Evolutionary conservation across 805 yeast genomes (phyloP), one percentile per base, ranked within the genome.

Genomic region (Suhomyces sp.): DNA sequence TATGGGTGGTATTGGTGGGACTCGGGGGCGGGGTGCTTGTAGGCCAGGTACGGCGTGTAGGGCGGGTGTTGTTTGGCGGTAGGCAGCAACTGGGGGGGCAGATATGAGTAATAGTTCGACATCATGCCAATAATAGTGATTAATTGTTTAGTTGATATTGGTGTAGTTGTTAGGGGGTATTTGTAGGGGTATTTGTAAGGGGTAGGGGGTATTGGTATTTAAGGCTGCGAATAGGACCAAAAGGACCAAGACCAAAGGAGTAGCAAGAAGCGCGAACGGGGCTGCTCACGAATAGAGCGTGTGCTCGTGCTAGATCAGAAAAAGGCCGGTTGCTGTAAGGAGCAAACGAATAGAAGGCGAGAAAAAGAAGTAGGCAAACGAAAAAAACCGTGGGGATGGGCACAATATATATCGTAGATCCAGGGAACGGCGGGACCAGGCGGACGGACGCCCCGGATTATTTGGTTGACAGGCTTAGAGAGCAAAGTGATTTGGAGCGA

Each of bases 361-460:
- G 44, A 9, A 40, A 38, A 38, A 19, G 13, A 40, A 19, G 23
- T 19, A 17, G 3, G 13, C 12, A 15, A 40, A 33, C 17, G 9
- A 33, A 33, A 33, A 33, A n/a, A 33, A 4, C 17, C 17, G 8
- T 2, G 33, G 38, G 33, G n/a, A 45, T 44, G 31, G 46, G 15
- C 24, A 26, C 10, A 12, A 45, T 45, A 27, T 45, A 45, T n/a
- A 45, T 27, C 38, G 24, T 35, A 38, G 41, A 17, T 45, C 38
- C 48, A 19, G 48, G 48, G 33, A 45, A 45, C 48, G 48, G 48
- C 48, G 48, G 48, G 22, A 45, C 9, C 48, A 17, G 19, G 26
- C 26, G 41, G 41, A 38, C 29, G 29, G 46, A 7, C 46, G 19
- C 46, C 15, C 17, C 36, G 36, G 36, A n/a, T 33, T 29, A 29